These are phyloP conservation scores for Imleria badia DNA, from an alignment of 768 basidiomycete genomes.

Conservation along the genomic window DNA sequence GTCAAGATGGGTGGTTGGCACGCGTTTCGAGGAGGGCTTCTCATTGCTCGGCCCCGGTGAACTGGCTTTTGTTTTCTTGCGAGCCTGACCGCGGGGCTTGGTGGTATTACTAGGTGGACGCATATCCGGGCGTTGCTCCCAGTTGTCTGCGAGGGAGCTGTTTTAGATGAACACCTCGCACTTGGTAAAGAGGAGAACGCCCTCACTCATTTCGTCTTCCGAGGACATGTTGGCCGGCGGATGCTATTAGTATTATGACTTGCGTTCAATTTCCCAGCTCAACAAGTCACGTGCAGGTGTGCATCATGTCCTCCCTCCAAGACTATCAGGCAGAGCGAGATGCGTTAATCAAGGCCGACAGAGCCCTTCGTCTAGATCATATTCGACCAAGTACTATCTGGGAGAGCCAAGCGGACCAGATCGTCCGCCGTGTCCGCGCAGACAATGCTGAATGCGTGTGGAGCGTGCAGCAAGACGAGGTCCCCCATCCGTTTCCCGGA, in stretches of 20 bases:
- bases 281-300: constrained; percentile 9
- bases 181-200: background rate
- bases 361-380: constrained; percentile 51
- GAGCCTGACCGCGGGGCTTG: constrained; percentile 16
- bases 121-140: constrained; percentile 13
- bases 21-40: constrained; percentile 19
- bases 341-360: constrained; percentile 40
- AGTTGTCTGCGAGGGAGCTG: constrained; percentile 22
- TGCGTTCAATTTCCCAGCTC: too few species aligned
- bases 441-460: constrained; percentile 59
- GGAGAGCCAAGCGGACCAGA: constrained; percentile 55
- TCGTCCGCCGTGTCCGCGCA: constrained; percentile 54
- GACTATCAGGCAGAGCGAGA: constrained; percentile 28
- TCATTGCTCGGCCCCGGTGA: constrained; percentile 18
- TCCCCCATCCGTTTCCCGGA: constrained; percentile 68
- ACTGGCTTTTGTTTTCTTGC: constrained; percentile 18
- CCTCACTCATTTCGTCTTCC: constrained; percentile 34
- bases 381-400: constrained; percentile 30
- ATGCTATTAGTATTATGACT: too few species aligned
- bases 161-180: constrained; percentile 25
- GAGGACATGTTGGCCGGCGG: constrained; percentile 26
- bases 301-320: constrained; percentile 10
- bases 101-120: constrained; percentile 5
- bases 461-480: constrained; percentile 49
- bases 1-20: background rate